Evolutionary conservation across 192 early-diverging fungal genomes (phyloP), one percentile per base, ranked within the genome.

Genomic region (Rhizophagus prolifer): DNA sequence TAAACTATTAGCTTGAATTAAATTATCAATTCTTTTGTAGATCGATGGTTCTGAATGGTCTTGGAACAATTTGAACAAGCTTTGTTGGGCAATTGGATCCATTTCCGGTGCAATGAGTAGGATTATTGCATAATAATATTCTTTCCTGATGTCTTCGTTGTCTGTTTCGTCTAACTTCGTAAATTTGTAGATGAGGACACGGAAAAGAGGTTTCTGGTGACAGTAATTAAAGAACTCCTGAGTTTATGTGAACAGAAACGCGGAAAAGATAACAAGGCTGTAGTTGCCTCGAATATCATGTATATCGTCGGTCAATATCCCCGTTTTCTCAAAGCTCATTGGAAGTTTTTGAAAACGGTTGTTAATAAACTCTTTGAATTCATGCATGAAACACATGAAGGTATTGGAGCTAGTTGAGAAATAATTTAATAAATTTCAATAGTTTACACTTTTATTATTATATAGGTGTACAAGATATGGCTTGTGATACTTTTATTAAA

Each of bases 301-400:
- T 99, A 99, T 80, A 95, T 97, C 78, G 98, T 99, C n/a, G 98
- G 98, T 21, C 98, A 99, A 86, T 99, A 99, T 81, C 98, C 98
- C 66, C 93, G 98, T n/a, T 99, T 99, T 89, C 88, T 99, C 78
- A 99, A 98, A 81, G 96, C 96, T 4, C 98, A 99, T 80, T 99
- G 98, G 98, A 97, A 97, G 86, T 99, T 99, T 88, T 90, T 99
- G 82, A 99, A 99, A 91, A 99, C 98, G 1, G 98, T 99, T 13
- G 96, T 98, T 76, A 99, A 98, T 93, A 99, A 99, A 83, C 86
- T 98, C 30, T 99, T 99, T 79, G 98, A 99, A 85, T 99, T 99
- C 81, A 99, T 99, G 98, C 98, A 98, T 82, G 98, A 99, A 85
- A 88, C 92, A 9, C 98, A 99, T 78, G 95, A 97, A 87, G 75